These are phyloP conservation scores for Aspergillus aculeatus DNA, from an alignment of 2,329 filamentous ascomycete genomes.

Conservation along the genomic window DNA sequence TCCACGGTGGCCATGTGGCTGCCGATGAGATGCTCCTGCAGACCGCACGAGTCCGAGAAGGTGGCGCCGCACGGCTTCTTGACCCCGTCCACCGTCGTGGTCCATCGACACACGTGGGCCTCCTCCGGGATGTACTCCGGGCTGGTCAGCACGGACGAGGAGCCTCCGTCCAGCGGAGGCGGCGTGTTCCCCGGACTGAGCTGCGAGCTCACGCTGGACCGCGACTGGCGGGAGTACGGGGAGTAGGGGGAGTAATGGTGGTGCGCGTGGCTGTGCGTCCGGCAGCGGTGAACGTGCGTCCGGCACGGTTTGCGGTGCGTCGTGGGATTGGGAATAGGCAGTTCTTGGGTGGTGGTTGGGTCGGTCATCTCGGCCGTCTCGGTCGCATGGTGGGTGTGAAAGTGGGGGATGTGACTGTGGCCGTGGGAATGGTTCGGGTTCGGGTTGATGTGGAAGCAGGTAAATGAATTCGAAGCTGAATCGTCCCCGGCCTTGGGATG, in stretches of 20 bases:
- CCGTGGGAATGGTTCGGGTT: slow-evolving; percentile 29
- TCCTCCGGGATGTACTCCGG: slow-evolving; percentile 37
- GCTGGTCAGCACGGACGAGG: slow-evolving; percentile 38
- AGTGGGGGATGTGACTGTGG: slow-evolving; percentile 13
- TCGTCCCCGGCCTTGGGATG: slow-evolving; percentile 25
- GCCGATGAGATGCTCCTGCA: slow-evolving; percentile 42
- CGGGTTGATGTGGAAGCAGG: slow-evolving; percentile 33
- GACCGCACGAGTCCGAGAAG: slow-evolving; percentile 36
- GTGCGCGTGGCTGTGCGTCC: slow-evolving; percentile 33
- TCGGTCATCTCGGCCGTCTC: neutral
- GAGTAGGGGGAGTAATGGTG: slow-evolving; percentile 37
- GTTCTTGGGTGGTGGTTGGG: neutral
- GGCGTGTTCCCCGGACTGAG: slow-evolving; percentile 40
- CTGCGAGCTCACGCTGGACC: slow-evolving; percentile 39
- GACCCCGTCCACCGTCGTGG: slow-evolving; percentile 25
- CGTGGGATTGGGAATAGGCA: neutral
- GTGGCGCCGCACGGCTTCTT: slow-evolving; percentile 35
- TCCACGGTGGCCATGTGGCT: slow-evolving; percentile 39
- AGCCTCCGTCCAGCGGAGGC: slow-evolving; percentile 35
- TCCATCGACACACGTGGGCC: slow-evolving; percentile 43
- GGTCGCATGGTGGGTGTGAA: neutral
- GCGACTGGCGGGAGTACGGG: slow-evolving; percentile 36
- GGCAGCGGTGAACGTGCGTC: slow-evolving; percentile 33
- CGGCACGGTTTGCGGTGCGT: slow-evolving; percentile 28
- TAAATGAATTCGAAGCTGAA: slow-evolving; percentile 21